Evolutionary conservation across 1,284 basidiomycete genomes (phyloP), one percentile per base, ranked within the genome.

Genomic region (Tilletia walkeri): DNA sequence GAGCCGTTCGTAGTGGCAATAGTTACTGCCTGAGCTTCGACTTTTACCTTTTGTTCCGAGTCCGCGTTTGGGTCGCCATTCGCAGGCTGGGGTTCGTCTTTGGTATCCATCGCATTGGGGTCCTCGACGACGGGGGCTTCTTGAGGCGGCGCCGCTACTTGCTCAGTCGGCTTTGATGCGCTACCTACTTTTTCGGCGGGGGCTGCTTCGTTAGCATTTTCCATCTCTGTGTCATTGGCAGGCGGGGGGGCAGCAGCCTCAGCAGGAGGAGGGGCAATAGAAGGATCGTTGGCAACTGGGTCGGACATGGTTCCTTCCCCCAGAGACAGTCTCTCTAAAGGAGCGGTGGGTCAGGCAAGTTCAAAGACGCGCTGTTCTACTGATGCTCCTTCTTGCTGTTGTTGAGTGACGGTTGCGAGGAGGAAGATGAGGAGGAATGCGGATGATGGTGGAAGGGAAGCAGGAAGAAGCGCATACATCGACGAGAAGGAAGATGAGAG

Each of bases 381-480:
- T 30, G 24, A 30, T 30, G 9, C 50, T 53, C 12, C n/a, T 18
- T 30, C 54, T 12, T 30, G 10, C 54, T 56, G 54, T 56, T 14
- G 34, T 12, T 56, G 20, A 56, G 50, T n/a, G 50, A n/a, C n/a
- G n/a, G 1, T 7, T 7, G 50, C 30, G n/a, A 53, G 50, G 7
- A 53, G 50, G 50, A 5, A 34, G 54, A 56, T 30, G 54, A 6
- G 54, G 54, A 6, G 54, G 54, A 12, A 56, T 5, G 20, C 24
- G 20, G 34, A 24, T 30, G 54, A 56, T 56, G 54, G 54, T 56
- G 54, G 54, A 56, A 56, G 24, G 54, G 54, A 30, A 56, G 54
- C n/a, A 56, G 12, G 54, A 56, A 56, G 10, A 30, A 30, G 14
- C 14, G 54, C 18, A 9, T 53, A 18, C 24, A 30, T 56, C 54